These are phyloP conservation scores for Cystobasidium pallidum DNA, from an alignment of 1,284 basidiomycete genomes.

Conservation along the genomic window DNA sequence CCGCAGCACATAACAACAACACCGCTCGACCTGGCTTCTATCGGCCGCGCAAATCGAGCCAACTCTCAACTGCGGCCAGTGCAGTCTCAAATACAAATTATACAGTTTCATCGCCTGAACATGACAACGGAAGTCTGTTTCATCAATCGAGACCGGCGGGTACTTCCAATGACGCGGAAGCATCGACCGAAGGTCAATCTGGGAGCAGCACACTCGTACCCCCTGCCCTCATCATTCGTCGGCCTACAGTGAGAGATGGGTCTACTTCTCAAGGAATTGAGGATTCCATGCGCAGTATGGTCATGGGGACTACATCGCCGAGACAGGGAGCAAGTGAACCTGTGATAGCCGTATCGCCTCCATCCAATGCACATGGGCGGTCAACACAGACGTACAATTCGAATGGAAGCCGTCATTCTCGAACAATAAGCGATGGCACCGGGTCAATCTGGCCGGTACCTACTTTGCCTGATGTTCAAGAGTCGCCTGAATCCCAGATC, in stretches of 20 bases:
- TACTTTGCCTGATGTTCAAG: conserved; percentile 32
- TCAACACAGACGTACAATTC: background rate
- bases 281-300: background rate
- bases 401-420: conserved; percentile 11
- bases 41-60: conserved; percentile 49
- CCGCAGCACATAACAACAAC: conserved; percentile 37
- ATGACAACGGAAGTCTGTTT: background rate
- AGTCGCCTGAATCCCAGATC: conserved; percentile 24
- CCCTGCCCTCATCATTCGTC: conserved; percentile 29
- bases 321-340: background rate
- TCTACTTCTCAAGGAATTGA: conserved; percentile 7
- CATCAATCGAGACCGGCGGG: conserved; percentile 15
- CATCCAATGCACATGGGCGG: background rate
- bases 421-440: conserved; percentile 30
- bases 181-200: conserved; percentile 16
- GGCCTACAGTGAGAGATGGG: conserved; percentile 14
- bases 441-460: background rate
- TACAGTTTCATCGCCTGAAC: conserved; percentile 12
- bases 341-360: background rate
- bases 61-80: conserved; percentile 45
- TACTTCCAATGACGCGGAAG: conserved; percentile 2
- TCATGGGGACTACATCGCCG: background rate
- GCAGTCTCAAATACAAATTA: conserved; percentile 5
- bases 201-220: conserved; percentile 13
- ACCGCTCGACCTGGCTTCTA: conserved; percentile 47